Evolutionary conservation across 2,329 filamentous ascomycete species (phyloP).

Genomic region (Monosporascus sp.): DNA sequence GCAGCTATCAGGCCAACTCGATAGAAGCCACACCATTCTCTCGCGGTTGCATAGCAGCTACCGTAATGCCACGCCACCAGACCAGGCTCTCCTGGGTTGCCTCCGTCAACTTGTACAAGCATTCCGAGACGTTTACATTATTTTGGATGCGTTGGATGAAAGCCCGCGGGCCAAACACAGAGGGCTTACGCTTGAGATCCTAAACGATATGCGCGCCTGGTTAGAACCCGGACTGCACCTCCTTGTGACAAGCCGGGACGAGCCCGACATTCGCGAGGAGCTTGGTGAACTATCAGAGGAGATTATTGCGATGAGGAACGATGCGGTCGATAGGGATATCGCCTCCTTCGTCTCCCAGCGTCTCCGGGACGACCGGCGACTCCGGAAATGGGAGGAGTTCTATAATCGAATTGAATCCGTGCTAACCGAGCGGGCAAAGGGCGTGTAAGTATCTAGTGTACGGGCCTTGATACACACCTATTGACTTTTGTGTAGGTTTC

Average conservation of each 20-base stretch:
- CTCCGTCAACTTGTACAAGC: constrained; percentile 16
- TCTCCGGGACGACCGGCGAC: constrained; percentile 14
- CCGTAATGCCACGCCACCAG: constrained; percentile 11
- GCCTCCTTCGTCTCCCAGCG: constrained; percentile 17
- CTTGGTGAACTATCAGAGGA: constrained; percentile 11
- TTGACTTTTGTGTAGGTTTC: constrained; percentile 22
- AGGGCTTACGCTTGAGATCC: constrained; percentile 17
- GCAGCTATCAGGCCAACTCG: constrained; percentile 27
- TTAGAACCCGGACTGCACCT: constrained; percentile 21
- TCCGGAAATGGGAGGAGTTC: constrained; percentile 20
- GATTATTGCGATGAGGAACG: constrained; percentile 14
- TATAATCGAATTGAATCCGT: constrained; percentile 20
- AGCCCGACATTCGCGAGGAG: constrained; percentile 24
- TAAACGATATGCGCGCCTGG: constrained; percentile 20
- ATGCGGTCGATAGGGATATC: constrained; percentile 22
- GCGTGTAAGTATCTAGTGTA: constrained; percentile 23
- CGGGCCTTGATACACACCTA: constrained; percentile 6
- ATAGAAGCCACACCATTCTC: constrained; percentile 10
- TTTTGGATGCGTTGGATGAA: constrained; percentile 35
- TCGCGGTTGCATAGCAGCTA: constrained; percentile 13
- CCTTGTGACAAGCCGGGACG: constrained; percentile 29
- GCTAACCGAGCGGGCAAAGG: constrained; percentile 21
- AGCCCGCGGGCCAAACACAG: constrained; percentile 22
- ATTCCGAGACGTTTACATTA: constrained; percentile 28
- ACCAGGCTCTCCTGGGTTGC: constrained; percentile 15